A percentile compares a stretch with the other conserved stretches of the same genome.
phyloP scores from a whole-genome alignment of 164 flowering plant genomes.

The Magnolia officinalis region DNA sequence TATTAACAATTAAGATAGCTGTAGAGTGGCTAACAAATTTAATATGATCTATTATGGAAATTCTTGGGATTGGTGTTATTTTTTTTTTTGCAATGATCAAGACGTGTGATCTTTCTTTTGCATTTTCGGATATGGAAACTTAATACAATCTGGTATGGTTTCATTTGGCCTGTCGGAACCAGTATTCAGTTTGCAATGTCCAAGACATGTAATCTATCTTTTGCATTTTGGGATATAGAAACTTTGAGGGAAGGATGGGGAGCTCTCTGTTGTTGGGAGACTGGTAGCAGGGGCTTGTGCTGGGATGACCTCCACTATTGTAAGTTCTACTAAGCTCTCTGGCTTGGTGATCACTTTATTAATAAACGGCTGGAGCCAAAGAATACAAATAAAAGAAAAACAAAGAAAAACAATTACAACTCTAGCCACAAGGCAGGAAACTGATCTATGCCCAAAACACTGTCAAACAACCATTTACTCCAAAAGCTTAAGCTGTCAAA shows the following conservation, averaged over 20 bases:
- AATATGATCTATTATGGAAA: neutral
- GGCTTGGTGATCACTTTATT: neutral
- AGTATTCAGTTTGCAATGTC: conserved; percentile 2
- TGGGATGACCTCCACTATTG: conserved; percentile 99
- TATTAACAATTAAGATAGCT: conserved; percentile 10
- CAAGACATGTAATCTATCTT: conserved; percentile 5
- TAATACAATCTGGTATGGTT: neutral
- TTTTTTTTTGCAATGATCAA: neutral
- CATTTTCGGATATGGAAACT: conserved; percentile 1
- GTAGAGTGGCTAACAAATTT: neutral
- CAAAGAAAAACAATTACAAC: no score
- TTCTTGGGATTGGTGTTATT: neutral
- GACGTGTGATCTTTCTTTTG: neutral
- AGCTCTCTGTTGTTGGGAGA: conserved; percentile 89
- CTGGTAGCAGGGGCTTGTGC: conserved; percentile 98
- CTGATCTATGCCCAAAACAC: no score
- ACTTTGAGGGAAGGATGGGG: conserved; percentile 65
- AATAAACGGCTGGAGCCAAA: no score
- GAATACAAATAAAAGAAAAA: no score
- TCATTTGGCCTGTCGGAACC: neutral
- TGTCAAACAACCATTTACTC: no score
- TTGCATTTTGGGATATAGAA: conserved; percentile 40
- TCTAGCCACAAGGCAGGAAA: no score
- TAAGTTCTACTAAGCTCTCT: conserved; percentile 30
- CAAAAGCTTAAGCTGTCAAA: no score